Evolutionary conservation across 257 asterid genomes (phyloP), one percentile per base, ranked within the genome.

Genomic region (Solanum appendiculatum): DNA sequence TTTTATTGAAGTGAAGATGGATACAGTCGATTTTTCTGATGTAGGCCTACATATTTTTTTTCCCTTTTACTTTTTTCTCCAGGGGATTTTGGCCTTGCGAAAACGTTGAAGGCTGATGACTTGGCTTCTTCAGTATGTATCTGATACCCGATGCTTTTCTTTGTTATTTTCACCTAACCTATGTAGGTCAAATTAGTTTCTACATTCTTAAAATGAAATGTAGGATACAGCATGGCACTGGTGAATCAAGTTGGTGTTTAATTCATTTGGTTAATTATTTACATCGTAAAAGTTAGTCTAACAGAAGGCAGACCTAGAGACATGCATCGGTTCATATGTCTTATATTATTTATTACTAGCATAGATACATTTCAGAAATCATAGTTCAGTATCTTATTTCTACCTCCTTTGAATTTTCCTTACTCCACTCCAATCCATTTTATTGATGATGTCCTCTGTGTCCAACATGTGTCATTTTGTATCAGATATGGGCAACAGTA

Each of bases 21-120:
- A 80, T 58, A 63, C 36, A 3, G 68, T 31, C 6, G 0, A 29
- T 16, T 8, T 51, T 46, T 36, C 85, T 86, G 73, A 87, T 63
- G 33, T 72, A 36, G 48, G 75, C 83, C 86, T 54, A 31, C 31
- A 69, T 85, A 37, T 56, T 87, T 66, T 85, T 72, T 89, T 81
- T 82, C 27, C 74, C 37, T 27, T 86, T 82, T 86, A 81, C 46
- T 68, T 54, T 84, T 81, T 88, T 91, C 84, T n/a, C 27, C 92
- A 97, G 99, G 99, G 88, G 99, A 97, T 91, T 97, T 97, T 89
- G 99, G 99, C 89, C 98, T 97, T 75, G 99, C 99, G 25, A 97
- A 97, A 91, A 95, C 99, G 69, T 81, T 97, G 94, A 96, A 96
- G 92, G 98, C 98, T 84, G 99, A 97, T 90, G 99, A 97, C 92